phyloP scores from a whole-genome alignment of 805 yeast species.

The Starmerella scarabaei region DNA sequence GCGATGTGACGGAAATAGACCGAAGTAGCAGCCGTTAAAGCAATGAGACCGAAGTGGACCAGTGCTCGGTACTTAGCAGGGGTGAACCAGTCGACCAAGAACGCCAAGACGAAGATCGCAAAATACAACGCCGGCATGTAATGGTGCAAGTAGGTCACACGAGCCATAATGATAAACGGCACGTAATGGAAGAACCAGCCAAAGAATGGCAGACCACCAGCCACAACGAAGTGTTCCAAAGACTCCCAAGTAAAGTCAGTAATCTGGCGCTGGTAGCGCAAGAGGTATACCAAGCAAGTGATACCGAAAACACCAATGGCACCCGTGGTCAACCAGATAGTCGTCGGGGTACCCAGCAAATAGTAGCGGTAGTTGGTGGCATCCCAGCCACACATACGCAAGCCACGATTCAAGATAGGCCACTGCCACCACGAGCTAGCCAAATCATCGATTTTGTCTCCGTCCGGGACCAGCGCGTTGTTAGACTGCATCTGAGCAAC shows the following conservation, averaged over 20 bases:
- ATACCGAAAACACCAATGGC: constrained; percentile 32
- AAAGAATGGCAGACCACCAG: constrained; percentile 71
- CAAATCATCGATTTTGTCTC: constrained; percentile 54
- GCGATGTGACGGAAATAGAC: constrained; percentile 52
- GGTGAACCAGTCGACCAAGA: constrained; percentile 39
- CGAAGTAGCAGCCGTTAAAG: constrained; percentile 44
- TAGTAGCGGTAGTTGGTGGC: constrained; percentile 43
- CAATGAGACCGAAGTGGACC: constrained; percentile 38
- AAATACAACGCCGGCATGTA: constrained; percentile 90
- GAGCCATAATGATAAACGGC: constrained; percentile 86
- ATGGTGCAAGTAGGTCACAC: constrained; percentile 95
- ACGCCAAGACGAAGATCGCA: constrained; percentile 68
- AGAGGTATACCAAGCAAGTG: constrained; percentile 28
- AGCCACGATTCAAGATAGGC: constrained; percentile 57
- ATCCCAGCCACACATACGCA: constrained; percentile 69
- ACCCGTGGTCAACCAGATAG: constrained; percentile 43
- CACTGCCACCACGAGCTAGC: constrained; percentile 76
- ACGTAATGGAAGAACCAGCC: constrained; percentile 84
- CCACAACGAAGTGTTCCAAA: constrained; percentile 37
- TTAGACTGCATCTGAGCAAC: constrained; percentile 75
- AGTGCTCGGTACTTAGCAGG: constrained; percentile 22
- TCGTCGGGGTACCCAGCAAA: constrained; percentile 52
- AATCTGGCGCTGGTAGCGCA: constrained; percentile 51
- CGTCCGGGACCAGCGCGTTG: constrained; percentile 68
- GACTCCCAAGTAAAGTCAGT: constrained; percentile 33